Conservation (phyloP, 345 rosid species). For the Iberis pinnata region DNA sequence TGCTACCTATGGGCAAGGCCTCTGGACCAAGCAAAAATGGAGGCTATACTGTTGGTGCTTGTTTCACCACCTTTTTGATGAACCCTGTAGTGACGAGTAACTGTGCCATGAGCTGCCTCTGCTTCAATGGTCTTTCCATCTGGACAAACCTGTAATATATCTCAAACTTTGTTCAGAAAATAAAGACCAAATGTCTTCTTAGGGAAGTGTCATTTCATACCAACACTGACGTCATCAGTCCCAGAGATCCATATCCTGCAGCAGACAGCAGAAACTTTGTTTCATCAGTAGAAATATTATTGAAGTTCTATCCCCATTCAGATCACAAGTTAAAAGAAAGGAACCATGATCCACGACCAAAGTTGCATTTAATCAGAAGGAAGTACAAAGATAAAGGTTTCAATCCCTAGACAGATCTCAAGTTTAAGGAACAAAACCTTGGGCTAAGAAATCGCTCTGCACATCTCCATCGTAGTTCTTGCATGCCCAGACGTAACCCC, state of each 20-base stretch:
- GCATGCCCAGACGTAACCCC: constrained; percentile 98
- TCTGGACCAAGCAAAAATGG: constrained; percentile 79
- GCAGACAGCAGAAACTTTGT: constrained; percentile 7
- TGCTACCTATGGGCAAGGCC: constrained; percentile 75
- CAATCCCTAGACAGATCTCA: constrained; percentile 5
- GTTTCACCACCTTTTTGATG: constrained; percentile 85
- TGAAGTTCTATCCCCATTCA: background rate
- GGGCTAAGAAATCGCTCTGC: constrained; percentile 96
- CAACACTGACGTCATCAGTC: constrained; percentile 94
- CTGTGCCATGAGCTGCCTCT: constrained; percentile 87
- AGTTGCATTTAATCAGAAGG: constrained; percentile 17
- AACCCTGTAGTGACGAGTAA: constrained; percentile 77
- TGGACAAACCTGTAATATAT: constrained; percentile 64
- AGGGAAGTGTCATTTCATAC: constrained; percentile 31
- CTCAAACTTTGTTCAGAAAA: constrained; percentile 3
- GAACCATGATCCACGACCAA: constrained; percentile 52
- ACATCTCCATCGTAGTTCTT: constrained; percentile 98
- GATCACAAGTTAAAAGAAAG: background rate
- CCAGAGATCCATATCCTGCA: constrained; percentile 93
- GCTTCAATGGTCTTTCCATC: constrained; percentile 89
- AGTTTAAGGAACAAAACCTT: constrained; percentile 42
- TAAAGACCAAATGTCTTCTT: constrained; percentile 5
- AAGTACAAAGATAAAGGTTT: background rate
- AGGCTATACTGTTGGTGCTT: constrained; percentile 86
- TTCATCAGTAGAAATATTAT: background rate